These are phyloP conservation scores for Fragilariopsis cylindrus DNA, from an alignment of 108 stramenopile genomes.

Conservation along the genomic window DNA sequence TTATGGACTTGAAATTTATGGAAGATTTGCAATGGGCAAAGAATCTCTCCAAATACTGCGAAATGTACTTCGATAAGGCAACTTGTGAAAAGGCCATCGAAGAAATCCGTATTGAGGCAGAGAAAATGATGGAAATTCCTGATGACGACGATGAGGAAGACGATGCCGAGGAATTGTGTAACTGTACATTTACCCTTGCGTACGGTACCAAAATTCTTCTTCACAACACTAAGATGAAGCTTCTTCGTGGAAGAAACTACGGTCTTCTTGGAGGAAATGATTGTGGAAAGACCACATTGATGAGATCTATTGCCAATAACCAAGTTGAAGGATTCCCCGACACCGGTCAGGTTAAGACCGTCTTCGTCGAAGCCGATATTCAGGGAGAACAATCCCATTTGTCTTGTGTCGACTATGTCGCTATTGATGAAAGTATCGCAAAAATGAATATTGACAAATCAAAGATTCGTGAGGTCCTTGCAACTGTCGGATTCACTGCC, in stretches of 20 bases:
- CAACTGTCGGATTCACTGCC: slow-evolving; percentile 94
- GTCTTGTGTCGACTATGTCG: slow-evolving; percentile 96
- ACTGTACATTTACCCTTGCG: slow-evolving; percentile 99
- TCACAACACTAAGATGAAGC: slow-evolving; percentile 98
- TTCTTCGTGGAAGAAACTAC: slow-evolving; percentile 96
- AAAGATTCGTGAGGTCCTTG: slow-evolving; percentile 87
- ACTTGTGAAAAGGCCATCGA: slow-evolving; percentile 71
- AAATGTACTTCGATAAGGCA: slow-evolving; percentile 62
- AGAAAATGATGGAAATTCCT: slow-evolving; percentile 82
- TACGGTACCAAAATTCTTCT: slow-evolving; percentile 99
- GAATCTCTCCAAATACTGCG: slow-evolving; percentile 59
- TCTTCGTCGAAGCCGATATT: slow-evolving; percentile 99
- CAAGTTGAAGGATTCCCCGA: slow-evolving; percentile 99
- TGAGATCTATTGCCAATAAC: slow-evolving; percentile 99
- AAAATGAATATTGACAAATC: slow-evolving; percentile 76
- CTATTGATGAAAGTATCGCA: slow-evolving; percentile 87
- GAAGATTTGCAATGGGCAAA: slow-evolving; percentile 92
- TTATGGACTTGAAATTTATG: slow-evolving; percentile 92
- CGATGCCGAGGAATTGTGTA: slow-evolving; percentile 98
- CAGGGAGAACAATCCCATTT: slow-evolving; percentile 97
- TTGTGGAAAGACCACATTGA: slow-evolving; percentile 98
- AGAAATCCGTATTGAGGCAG: slow-evolving; percentile 82
- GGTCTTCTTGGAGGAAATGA: slow-evolving; percentile 98
- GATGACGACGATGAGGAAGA: slow-evolving; percentile 97
- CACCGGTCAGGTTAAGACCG: slow-evolving; percentile 91